phyloP scores from a whole-genome alignment of 129 eudicot genomes.

The Arctium lappa region DNA sequence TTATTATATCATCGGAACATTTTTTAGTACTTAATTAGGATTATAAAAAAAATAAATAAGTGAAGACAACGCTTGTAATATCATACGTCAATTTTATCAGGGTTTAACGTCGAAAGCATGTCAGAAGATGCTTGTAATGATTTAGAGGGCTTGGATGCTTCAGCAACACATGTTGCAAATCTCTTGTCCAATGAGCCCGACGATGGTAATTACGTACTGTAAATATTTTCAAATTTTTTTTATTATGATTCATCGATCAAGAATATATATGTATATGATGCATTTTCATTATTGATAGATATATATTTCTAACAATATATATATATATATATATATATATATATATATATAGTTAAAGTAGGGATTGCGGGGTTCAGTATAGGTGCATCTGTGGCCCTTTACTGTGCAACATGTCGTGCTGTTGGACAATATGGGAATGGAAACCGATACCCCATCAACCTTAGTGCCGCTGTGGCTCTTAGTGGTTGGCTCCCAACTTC shows the following conservation, averaged over 20 bases:
- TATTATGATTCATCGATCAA: too few species aligned
- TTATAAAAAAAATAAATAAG: background rate
- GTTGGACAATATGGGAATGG: conserved; percentile 53
- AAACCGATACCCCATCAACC: conserved; percentile 46
- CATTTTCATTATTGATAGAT: too few species aligned
- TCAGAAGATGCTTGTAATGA: conserved; percentile 42
- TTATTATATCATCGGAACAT: background rate
- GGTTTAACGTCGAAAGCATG: conserved; percentile 50
- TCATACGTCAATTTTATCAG: conserved; percentile 20
- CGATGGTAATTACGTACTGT: conserved; percentile 24
- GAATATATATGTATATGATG: too few species aligned
- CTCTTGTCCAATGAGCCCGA: conserved; percentile 45
- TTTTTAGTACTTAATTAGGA: background rate
- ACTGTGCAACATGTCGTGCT: conserved; percentile 53
- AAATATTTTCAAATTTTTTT: too few species aligned
- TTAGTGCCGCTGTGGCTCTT: conserved; percentile 46
- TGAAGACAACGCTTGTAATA: background rate
- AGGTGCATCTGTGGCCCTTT: conserved; percentile 60
- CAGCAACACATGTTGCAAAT: conserved; percentile 54
- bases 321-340: conserved; percentile 11
- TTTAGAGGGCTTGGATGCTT: conserved; percentile 53
- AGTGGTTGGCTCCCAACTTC: conserved; percentile 73
- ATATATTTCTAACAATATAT: too few species aligned
- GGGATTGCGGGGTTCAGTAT: conserved; percentile 68
- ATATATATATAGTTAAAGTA: conserved; percentile 42